Evolutionary conservation across 176 grass and related monocot genomes (phyloP), one percentile per base, ranked within the genome.

Genomic region (Oryza australiensis): DNA sequence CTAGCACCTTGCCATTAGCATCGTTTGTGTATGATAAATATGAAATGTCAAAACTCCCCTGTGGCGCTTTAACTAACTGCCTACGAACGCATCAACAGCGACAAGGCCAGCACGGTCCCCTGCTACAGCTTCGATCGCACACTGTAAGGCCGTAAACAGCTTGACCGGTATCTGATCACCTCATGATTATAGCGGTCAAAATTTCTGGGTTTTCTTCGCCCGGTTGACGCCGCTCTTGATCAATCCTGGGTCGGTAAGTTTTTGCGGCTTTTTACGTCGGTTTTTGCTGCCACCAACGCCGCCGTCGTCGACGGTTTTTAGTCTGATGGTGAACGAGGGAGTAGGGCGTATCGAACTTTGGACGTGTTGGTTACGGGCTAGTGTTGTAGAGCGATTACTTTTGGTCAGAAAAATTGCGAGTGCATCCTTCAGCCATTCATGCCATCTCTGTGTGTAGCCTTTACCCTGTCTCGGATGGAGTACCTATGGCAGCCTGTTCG

Each of bases 1-100:
- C 22, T 24, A n/a, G 20, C 68, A 81, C 78, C 27, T 20, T 27
- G 68, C 72, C 60, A 79, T 33, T 14, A 35, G 73, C 5, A n/a
- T 1, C 2, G 28, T 24, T 1, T 4, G 28, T 24, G 27, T 55
- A 5, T 51, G 45, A 53, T n/a, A n/a, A n/a, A n/a, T 55, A 10
- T 55, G 51, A 75, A 6, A 35, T 12, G 49, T 41, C 70, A 78
- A 63, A 24, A 14, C 18, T 15, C 46, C 4, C 9, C 37, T 57
- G 26, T 81, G 85, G 29, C 34, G 32, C 78, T 86, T 86, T 81
- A 86, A 81, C 85, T 18, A 81, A 75, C 77, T 46, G 4, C 57
- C 23, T 42, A 27, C 32, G 12, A 60, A 4, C 16, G 55, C 55
- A 24, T 5, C 51, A 60, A 22, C 71, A 33, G 67, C 57, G 40